Percentiles rank a stretch among this genome's conserved stretches.
Evolutionary conservation across 2,329 filamentous ascomycete genomes (phyloP).

Genomic region (Exophiala bonariae): DNA sequence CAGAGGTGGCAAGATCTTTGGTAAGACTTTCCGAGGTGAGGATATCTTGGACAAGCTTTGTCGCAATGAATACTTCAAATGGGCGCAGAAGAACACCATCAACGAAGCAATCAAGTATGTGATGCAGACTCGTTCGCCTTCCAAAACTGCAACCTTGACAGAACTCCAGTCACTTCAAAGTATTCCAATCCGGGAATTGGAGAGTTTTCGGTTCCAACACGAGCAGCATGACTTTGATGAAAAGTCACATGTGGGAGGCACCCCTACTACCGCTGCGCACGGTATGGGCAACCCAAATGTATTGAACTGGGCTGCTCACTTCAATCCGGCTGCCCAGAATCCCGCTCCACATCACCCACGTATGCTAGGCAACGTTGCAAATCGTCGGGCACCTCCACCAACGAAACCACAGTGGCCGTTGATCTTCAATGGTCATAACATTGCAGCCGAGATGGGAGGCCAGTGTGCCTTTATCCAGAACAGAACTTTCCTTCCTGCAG

Average conservation of each 20-base stretch:
- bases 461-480: conserved; percentile 23
- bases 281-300: background rate
- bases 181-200: conserved; percentile 18
- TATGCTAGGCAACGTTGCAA: background rate
- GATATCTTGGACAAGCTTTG: conserved; percentile 31
- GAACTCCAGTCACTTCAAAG: conserved; percentile 13
- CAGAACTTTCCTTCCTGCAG: conserved; percentile 25
- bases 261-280: background rate
- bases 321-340: background rate
- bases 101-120: conserved; percentile 22
- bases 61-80: conserved; percentile 26
- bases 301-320: background rate
- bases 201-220: conserved; percentile 19
- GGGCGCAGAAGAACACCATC: conserved; percentile 28
- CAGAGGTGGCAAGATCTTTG: conserved; percentile 47
- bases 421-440: conserved; percentile 31
- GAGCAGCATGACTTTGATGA: conserved; percentile 17
- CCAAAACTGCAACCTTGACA: background rate
- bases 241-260: conserved; percentile 16
- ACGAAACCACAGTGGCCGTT: conserved; percentile 25
- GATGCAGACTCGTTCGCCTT: background rate
- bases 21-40: conserved; percentile 36
- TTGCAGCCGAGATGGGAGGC: conserved; percentile 29
- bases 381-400: background rate
- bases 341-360: background rate